phyloP scores from a whole-genome alignment of 164 flowering plant species.

The Annona cherimola region DNA sequence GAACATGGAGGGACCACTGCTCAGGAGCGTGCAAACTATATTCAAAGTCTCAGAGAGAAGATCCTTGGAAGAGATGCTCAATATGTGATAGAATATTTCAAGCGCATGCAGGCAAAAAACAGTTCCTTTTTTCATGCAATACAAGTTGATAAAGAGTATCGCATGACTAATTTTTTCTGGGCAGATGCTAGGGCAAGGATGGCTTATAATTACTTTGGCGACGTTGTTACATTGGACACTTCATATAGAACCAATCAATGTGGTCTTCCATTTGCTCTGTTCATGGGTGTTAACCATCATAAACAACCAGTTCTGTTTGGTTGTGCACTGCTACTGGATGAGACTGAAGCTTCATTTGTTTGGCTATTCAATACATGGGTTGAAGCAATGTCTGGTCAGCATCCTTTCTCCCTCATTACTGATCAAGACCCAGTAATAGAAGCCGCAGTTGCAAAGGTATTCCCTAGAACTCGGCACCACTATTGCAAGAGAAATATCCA shows the following conservation, averaged over 20 bases:
- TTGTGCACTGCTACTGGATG: slow-evolving; percentile 55
- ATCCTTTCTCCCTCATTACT: slow-evolving; percentile 43
- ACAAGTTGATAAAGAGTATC: slow-evolving; percentile 62
- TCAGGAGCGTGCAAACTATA: slow-evolving; percentile 20
- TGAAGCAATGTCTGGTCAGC: slow-evolving; percentile 47
- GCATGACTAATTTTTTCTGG: slow-evolving; percentile 61
- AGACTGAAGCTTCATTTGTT: slow-evolving; percentile 50
- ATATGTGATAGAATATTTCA: slow-evolving; percentile 55
- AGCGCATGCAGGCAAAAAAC: slow-evolving; percentile 60
- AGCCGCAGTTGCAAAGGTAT: slow-evolving; percentile 41
- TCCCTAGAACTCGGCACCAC: slow-evolving; percentile 49
- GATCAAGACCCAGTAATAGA: slow-evolving; percentile 48
- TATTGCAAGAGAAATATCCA: slow-evolving; percentile 55
- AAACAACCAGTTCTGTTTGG: slow-evolving; percentile 55
- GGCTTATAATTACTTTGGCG: slow-evolving; percentile 57
- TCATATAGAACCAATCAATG: slow-evolving; percentile 38
- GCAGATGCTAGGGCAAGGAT: slow-evolving; percentile 58
- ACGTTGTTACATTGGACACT: slow-evolving; percentile 48
- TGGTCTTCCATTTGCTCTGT: slow-evolving; percentile 55
- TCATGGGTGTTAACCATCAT: slow-evolving; percentile 60
- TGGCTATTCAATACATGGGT: slow-evolving; percentile 65
- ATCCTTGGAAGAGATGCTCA: slow-evolving; percentile 67
- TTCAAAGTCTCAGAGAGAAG: slow-evolving; percentile 25
- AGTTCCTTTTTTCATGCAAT: slow-evolving; percentile 63
- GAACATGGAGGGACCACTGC: slow-evolving; percentile 15